Evolutionary conservation across 306 rosid genomes (phyloP), one percentile per base, ranked within the genome.

Genomic region (Delonix regia): DNA sequence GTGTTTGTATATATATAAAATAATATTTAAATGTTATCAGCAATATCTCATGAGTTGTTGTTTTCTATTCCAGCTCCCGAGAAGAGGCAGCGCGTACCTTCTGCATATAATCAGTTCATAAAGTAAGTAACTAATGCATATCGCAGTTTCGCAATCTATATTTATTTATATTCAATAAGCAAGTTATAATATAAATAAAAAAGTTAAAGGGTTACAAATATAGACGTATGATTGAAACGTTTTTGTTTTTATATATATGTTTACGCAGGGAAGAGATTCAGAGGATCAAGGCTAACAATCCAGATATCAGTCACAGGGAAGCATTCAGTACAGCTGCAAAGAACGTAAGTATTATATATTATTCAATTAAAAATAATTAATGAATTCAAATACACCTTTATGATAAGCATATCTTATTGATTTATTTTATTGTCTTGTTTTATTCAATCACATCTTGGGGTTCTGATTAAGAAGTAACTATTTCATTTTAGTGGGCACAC

Each of bases 31-130:
- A 44, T 70, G 39, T 81, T 30, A 51, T 21, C 18, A 64, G 49
- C 33, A 8, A 13, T 25, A 69, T 45, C 76, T 74, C 4, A 76
- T 82, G 92, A 87, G 85, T 64, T 83, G 91, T 86, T 91, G 25
- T 85, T 94, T 85, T 88, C 90, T 80, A 69, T 88, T 86, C 82
- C 98, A 96, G 99, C 99, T 85, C 98, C 99, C 87, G 98, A 91
- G 93, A 96, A 96, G 96, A 91, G 96, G 93, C 99, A 96, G 89
- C 93, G 98, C 72, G 99, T 93, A 75, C 99, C 98, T 78, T 96
- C 99, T 87, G 99, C 99, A 72, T 96, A 96, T 78, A 96, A 96
- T 77, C 99, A 93, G 92, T 96, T 96, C 89, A 96, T 96, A 85
- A 96, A 91, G 99, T 96, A 93, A 89, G 33, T 45, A 77, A 47